Percentiles rank a stretch among this genome's conserved stretches.
Conservation (phyloP, 805 yeast species). For the Myxozyma neglecta region DNA sequence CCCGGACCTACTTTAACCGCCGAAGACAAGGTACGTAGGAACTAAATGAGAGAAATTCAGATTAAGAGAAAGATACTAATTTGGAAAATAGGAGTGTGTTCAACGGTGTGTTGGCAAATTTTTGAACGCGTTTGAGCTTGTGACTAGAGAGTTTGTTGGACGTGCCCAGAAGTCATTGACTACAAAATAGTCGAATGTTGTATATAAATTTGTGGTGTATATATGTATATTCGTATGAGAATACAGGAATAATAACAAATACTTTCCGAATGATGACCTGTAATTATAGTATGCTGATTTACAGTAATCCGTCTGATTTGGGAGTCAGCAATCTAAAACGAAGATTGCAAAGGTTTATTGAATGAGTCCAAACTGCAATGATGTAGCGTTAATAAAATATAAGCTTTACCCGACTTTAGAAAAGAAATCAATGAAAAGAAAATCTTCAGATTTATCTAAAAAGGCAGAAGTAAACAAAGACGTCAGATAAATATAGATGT, state of each 20-base stretch:
- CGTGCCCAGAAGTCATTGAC: slow-evolving; percentile 55
- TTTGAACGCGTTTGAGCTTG: slow-evolving; percentile 86
- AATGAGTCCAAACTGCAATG: too few species aligned
- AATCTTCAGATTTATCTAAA: too few species aligned
- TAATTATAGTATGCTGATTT: too few species aligned
- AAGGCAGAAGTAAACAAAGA: not conserved
- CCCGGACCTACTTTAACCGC: slow-evolving; percentile 55
- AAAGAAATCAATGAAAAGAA: too few species aligned
- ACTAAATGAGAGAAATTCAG: not conserved
- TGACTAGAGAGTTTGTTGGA: slow-evolving; percentile 72
- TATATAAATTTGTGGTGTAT: not conserved
- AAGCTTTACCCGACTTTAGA: too few species aligned
- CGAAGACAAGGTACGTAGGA: slow-evolving; percentile 48
- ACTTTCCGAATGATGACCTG: too few species aligned
- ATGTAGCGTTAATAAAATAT: too few species aligned
- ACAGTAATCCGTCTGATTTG: too few species aligned
- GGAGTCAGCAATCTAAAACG: too few species aligned
- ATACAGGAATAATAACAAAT: not conserved
- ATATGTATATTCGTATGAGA: not conserved
- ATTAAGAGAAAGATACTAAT: not conserved
- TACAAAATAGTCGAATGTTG: not conserved
- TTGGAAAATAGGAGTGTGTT: slow-evolving; percentile 51
- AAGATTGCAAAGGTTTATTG: too few species aligned
- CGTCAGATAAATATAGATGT: not conserved
- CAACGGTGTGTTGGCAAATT: slow-evolving; percentile 80